A percentile compares a stretch with the other conserved stretches of the same genome.
These are phyloP conservation scores for Kodamaea plutei DNA, from an alignment of 1,139 yeast species.

Conservation along the genomic window DNA sequence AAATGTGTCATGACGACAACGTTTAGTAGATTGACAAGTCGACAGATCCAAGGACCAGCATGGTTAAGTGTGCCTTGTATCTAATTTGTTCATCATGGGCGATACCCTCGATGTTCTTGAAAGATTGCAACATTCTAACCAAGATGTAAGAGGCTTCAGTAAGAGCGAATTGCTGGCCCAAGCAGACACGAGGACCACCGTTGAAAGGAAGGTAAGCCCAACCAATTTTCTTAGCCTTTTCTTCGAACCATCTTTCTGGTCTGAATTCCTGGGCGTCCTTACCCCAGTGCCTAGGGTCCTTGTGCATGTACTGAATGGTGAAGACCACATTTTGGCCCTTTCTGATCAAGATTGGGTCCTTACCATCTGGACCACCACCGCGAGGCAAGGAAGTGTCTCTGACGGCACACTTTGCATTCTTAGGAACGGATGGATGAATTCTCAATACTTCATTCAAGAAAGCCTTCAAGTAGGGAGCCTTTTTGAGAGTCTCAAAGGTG, in stretches of 20 bases:
- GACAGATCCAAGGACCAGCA: background rate
- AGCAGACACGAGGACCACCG: constrained; percentile 58
- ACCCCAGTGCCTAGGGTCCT: constrained; percentile 43
- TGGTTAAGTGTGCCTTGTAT: background rate
- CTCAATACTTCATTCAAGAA: constrained; percentile 50
- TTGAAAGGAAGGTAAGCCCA: constrained; percentile 56
- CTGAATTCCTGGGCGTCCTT: constrained; percentile 42
- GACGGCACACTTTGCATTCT: constrained; percentile 43
- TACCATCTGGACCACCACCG: constrained; percentile 48
- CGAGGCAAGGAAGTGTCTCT: constrained; percentile 45
- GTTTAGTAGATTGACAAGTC: too few relatives aligned
- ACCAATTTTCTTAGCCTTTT: constrained; percentile 29
- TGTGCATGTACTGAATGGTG: constrained; percentile 45
- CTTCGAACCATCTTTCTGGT: constrained; percentile 50
- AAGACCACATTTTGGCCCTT: constrained; percentile 46
- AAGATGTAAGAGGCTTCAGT: constrained; percentile 49
- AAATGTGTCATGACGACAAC: too few relatives aligned
- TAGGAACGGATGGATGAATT: constrained; percentile 53
- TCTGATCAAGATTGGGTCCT: constrained; percentile 38
- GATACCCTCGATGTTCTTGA: constrained; percentile 5
- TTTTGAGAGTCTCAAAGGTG: constrained; percentile 48
- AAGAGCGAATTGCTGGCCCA: constrained; percentile 58
- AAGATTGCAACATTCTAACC: constrained; percentile 30
- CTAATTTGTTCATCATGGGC: background rate
- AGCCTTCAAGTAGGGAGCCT: constrained; percentile 42